Base-by-base conservation (phyloP, 805 yeast genomes). In the Cyberlindnera xylosilytica region DNA sequence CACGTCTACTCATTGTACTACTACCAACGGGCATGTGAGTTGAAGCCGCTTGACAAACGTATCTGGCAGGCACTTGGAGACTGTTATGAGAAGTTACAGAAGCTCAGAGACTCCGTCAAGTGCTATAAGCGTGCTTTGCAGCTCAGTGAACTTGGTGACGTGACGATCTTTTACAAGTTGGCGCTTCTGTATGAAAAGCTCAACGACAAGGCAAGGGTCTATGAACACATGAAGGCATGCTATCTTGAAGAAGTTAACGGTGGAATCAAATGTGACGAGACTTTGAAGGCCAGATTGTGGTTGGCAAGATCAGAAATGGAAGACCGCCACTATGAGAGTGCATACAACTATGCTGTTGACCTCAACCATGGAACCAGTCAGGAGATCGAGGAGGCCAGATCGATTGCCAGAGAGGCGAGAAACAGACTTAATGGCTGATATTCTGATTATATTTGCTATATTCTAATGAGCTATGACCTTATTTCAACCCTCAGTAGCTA, bases 51-150 rank as follows among this genome's bases (percentile, higher is more conserved):
- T 34, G 99, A 93, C 58, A 82, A 84, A 54, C 70, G 99, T 51
- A 89, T 91, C 87, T 93, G 99, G 99, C 87, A 82, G 51, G 97
- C 98, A 0, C 72, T 91, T 33, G 98, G 90, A 0, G 81, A 83
- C 53, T 88, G 97, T 62, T 90, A 81, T 62, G 93, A 87, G 52
- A 86, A 86, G 56, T 72, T 89, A 28, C 78, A 78, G 19, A 83
- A 87, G 46, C 64, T 67, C 20, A 73, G 71, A 12, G 95, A 90
- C 49, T 81, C 97, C 0, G 74, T 89, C 20, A 84, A 82, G 57
- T 81, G 93, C 13, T 90, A 84, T 60, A 81, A 82, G 51, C 81
- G 89, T 54, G 96, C 96, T 0, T 64, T 86, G 26, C 69, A 68
- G 20, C 64, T 77, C 33, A 74, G 81, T 16, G 74, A 81, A 26